These are phyloP conservation scores for Tetracladium setigerum DNA, from an alignment of 495 filamentous ascomycete species.

Conservation along the genomic window DNA sequence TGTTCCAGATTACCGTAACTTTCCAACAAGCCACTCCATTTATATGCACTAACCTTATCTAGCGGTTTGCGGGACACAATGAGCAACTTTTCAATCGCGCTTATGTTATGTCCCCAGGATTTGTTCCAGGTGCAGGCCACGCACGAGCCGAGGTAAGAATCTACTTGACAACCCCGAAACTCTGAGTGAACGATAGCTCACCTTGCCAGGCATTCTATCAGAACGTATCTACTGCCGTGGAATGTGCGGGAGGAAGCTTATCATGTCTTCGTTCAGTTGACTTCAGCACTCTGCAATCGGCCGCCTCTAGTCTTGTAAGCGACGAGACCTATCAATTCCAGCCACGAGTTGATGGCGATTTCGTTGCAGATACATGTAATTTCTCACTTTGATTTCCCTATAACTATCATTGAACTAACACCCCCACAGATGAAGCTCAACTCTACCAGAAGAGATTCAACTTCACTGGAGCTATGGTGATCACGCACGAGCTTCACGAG, in stretches of 20 bases:
- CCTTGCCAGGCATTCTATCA: too few relatives aligned
- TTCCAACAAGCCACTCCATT: constrained; percentile 22
- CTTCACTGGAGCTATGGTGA: constrained; percentile 27
- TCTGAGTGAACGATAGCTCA: background rate
- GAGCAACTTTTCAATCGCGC: constrained; percentile 28
- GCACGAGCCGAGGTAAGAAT: constrained; percentile 19
- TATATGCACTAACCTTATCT: constrained; percentile 19
- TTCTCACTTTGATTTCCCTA: background rate
- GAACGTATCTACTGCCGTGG: constrained; percentile 28
- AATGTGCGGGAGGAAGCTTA: constrained; percentile 25
- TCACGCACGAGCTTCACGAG: constrained; percentile 28
- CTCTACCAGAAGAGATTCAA: constrained; percentile 33
- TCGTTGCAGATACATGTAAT: constrained; percentile 28
- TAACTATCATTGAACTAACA: too few relatives aligned
- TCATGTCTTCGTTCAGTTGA: constrained; percentile 24
- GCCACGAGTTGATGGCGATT: constrained; percentile 30
- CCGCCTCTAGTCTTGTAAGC: constrained; percentile 18
- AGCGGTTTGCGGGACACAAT: constrained; percentile 26
- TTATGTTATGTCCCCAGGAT: constrained; percentile 31
- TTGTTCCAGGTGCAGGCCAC: constrained; percentile 27
- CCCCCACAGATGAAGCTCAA: constrained; percentile 24
- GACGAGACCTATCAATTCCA: constrained; percentile 30
- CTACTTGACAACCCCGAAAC: background rate
- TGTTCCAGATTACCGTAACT: constrained; percentile 9
- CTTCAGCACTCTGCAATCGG: constrained; percentile 22